Evolutionary conservation across 495 filamentous ascomycete species (phyloP).

Genomic region (Hyaloscypha hepaticicola): DNA sequence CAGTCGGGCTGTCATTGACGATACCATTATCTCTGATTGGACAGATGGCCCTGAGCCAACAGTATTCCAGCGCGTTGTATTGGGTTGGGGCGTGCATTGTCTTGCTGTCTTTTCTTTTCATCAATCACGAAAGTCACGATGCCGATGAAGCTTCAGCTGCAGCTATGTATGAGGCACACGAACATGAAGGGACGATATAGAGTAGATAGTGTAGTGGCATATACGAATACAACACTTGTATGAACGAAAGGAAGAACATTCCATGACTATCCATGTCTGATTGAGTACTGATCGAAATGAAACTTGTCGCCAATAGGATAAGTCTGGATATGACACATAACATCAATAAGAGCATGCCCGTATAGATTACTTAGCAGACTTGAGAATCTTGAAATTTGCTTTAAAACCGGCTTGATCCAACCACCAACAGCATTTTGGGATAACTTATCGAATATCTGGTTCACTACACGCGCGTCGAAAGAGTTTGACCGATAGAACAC

Average conservation of each 20-base stretch:
- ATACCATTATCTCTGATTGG: conserved; percentile 90
- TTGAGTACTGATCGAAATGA: too few relatives aligned
- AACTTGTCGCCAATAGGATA: too few relatives aligned
- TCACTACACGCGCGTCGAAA: conserved; percentile 36
- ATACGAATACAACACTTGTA: too few relatives aligned
- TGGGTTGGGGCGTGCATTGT: conserved; percentile 89
- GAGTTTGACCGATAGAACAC: conserved; percentile 38
- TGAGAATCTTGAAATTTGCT: too few relatives aligned
- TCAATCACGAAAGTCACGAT: conserved; percentile 77
- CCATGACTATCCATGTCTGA: too few relatives aligned
- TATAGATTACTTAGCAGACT: too few relatives aligned
- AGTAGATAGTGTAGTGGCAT: too few relatives aligned
- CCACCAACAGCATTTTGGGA: conserved; percentile 32
- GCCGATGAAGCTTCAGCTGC: conserved; percentile 14
- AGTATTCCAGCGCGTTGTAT: conserved; percentile 75
- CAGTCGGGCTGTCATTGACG: conserved; percentile 85
- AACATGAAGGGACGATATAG: too few relatives aligned
- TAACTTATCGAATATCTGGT: conserved; percentile 36
- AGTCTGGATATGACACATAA: too few relatives aligned
- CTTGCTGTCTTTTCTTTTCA: conserved; percentile 79
- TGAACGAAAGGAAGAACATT: too few relatives aligned
- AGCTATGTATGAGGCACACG: too few relatives aligned
- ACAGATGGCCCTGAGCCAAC: conserved; percentile 80
- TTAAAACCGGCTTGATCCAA: neutral
- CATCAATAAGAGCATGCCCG: too few relatives aligned